Base-by-base conservation (phyloP, 2,329 filamentous ascomycete species). In the Botrytis squamosa region DNA sequence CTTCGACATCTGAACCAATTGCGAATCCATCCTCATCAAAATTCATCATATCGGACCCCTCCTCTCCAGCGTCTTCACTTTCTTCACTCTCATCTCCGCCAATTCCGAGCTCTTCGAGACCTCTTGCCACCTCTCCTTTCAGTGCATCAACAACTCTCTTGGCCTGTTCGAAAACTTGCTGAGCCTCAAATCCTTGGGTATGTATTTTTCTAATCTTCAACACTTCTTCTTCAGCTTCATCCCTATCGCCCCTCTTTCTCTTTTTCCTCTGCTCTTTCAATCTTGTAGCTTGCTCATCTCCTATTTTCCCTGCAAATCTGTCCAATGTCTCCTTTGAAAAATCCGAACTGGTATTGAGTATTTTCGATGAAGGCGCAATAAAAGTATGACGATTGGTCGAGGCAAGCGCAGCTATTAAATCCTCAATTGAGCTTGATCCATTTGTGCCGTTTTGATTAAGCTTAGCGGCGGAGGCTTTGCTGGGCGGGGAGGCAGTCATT, bases 101-200 rank as follows among this genome's bases (percentile, higher is more conserved):
- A 20, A 78, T 72, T 49, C 79, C 78, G 29, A 81, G 79, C 70
- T 81, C 82, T 67, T 82, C 83, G 62, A 86, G 81, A 49, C 81
- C 85, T 77, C 80, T 83, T 78, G 88, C 85, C 4, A 88, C 84
- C 79, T 91, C 86, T 29, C 84, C 82, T 62, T 84, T 84, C 10
- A 90, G 83, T 65, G 90, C 88, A 75, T 92, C 87, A 73, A 98
- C 90, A 33, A 98, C 93, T 78, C 93, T 90, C 80, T 91, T 91
- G 14, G 94, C 92, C 84, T 99, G 96, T 82, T 98, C 93, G 93
- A 95, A 99, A 62, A 99, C 91, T 83, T 98, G 95, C 33, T 91
- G 89, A 18, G 93, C 91, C 78, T 92, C 93, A 78, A 98, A 97
- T 0, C 95, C 96, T 73, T 97, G 90, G 10, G 94, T 86, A 81